These are phyloP conservation scores for Chondrostereum purpureum DNA, from an alignment of 1,284 basidiomycete genomes.

Conservation along the genomic window DNA sequence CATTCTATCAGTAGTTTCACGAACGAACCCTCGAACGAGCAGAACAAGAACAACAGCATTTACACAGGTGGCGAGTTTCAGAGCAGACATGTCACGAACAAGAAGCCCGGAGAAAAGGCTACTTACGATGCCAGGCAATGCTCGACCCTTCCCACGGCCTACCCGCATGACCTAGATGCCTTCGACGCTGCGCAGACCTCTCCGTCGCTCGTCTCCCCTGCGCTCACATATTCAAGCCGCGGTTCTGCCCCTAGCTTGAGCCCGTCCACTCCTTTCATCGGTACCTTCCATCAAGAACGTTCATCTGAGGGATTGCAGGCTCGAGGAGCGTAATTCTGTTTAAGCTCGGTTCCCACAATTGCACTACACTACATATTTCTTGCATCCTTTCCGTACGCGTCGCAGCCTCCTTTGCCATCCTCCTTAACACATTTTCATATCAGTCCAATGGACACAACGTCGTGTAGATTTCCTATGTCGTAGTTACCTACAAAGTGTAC, in stretches of 20 bases:
- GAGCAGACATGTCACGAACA: constrained; percentile 6
- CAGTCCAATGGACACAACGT: too few relatives aligned
- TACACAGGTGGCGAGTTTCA: constrained; percentile 6
- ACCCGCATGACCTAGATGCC: constrained; percentile 13
- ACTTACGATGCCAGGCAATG: neutral
- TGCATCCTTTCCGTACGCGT: too few relatives aligned
- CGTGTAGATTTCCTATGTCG: too few relatives aligned
- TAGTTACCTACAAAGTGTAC: too few relatives aligned
- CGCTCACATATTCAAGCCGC: constrained; percentile 52
- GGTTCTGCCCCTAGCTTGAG: constrained; percentile 51
- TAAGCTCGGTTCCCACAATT: too few relatives aligned
- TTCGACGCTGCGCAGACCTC: constrained; percentile 26
- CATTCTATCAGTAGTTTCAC: constrained; percentile 15
- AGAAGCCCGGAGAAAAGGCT: constrained; percentile 8
- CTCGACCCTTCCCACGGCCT: constrained; percentile 5
- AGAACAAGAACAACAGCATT: constrained; percentile 7
- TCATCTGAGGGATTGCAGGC: neutral
- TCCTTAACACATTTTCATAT: too few relatives aligned
- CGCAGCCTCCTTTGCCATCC: too few relatives aligned
- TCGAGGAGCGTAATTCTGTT: neutral
- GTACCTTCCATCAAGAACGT: constrained; percentile 25
- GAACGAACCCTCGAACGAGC: constrained; percentile 4
- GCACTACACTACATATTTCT: too few relatives aligned
- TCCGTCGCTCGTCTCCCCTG: constrained; percentile 47
- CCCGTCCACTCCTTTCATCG: constrained; percentile 56